Base-by-base conservation (phyloP, 2,329 filamentous ascomycete species). In the Paraphoma chrysanthemicola region DNA sequence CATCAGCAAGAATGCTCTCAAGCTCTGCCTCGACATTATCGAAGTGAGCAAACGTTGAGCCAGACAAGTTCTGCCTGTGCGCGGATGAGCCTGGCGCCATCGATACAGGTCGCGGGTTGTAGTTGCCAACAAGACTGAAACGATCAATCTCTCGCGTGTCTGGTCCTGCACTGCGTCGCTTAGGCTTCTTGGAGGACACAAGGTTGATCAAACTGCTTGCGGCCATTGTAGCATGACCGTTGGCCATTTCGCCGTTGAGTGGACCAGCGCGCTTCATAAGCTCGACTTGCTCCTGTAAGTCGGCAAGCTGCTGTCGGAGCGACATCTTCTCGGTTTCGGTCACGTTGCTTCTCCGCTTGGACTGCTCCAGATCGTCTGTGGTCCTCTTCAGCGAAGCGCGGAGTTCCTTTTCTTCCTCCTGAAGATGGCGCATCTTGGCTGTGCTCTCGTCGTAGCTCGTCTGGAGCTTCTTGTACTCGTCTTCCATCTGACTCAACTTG, bases 1-100 rank as follows among this genome's bases (percentile, higher is more conserved):
- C 95, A 72, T 98, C 94, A 44, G 93, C 93, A 63, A 99, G 88
- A 52, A 99, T 86, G 64, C 90, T 91, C 80, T 98, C 94, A 56
- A 99, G 86, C 80, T 99, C 96, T 77, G 93, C 87, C 80, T 99
- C 95, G 69, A 98, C 92, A 70, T 91, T 96, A 76, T 99, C 95
- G 56, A 90, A 83, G 56, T 90, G 88, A 53, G 92, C 90, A 74
- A 95, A 95, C 4, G 90, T 90, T 39, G 90, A 88, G 52, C 89
- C 90, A 51, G 89, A 90, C 49, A 92, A 79, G 67, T 87, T 89
- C 73, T 91, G 90, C 55, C 89, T 87, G 74, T 89, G 86, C 31
- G 81, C 75, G 53, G 82, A 85, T 49, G 86, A 86, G 52, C 79
- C 79, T 65, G 96, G 86, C 50, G 94, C 94, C 94, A 99, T 97